Percentiles rank a stretch among this genome's conserved stretches.
phyloP scores from a whole-genome alignment of 2,329 filamentous ascomycete species.

The Aspergillus udagawae region DNA sequence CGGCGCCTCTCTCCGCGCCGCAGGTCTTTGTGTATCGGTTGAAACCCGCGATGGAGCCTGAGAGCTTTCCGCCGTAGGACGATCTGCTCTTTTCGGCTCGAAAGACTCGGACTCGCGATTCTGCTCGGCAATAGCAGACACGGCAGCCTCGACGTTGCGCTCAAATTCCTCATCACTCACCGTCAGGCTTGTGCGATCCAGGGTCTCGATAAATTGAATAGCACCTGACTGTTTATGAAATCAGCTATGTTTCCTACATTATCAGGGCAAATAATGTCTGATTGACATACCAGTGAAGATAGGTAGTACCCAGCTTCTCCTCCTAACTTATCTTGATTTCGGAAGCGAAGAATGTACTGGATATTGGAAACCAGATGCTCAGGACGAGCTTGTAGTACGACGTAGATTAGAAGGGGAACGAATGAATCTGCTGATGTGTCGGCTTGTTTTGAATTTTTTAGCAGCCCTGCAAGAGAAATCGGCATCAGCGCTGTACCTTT shows the following conservation, averaged over 20 bases:
- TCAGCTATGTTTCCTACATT: neutral
- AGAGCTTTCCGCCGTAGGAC: constrained; percentile 48
- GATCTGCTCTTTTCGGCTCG: constrained; percentile 39
- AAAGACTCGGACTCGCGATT: constrained; percentile 60
- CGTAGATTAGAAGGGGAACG: constrained; percentile 90
- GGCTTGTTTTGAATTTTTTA: constrained; percentile 79
- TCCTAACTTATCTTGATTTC: constrained; percentile 93
- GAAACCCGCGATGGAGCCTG: constrained; percentile 59
- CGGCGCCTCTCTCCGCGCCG: constrained; percentile 30
- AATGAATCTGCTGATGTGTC: constrained; percentile 97
- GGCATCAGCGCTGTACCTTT: neutral
- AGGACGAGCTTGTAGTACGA: constrained; percentile 89
- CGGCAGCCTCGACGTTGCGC: constrained; percentile 89
- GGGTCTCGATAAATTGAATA: constrained; percentile 92
- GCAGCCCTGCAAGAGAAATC: constrained; percentile 54
- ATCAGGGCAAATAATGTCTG: neutral
- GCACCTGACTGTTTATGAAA: constrained; percentile 55
- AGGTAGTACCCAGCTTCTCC: constrained; percentile 99
- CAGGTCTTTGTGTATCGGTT: constrained; percentile 56
- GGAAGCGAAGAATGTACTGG: constrained; percentile 94
- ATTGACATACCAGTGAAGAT: constrained; percentile 69
- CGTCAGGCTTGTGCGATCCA: constrained; percentile 89
- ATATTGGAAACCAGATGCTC: constrained; percentile 96
- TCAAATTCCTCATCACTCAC: constrained; percentile 96
- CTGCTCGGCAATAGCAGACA: constrained; percentile 90